Base-by-base conservation (phyloP, 1,139 yeast genomes). In the Yamadazyma conglobata region DNA sequence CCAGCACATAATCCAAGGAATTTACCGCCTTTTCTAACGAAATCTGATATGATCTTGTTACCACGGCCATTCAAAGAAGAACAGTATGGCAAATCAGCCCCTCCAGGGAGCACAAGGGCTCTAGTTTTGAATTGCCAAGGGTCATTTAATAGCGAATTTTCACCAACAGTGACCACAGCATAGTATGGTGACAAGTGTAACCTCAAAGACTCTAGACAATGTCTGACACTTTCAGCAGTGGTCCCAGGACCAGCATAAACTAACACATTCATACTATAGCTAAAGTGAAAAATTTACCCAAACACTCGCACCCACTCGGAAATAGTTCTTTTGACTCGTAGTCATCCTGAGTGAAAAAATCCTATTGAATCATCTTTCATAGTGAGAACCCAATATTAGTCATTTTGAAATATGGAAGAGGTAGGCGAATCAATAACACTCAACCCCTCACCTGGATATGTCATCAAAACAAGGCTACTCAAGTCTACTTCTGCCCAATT, bases 1-100 rank as follows among this genome's bases (percentile, higher is more conserved):
- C 99, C 99, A n/a, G 98, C 95, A 58, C 98, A 91, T 42, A 91
- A 74, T 0, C 98, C 98, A 20, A 91, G 54, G 48, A 65, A 87
- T 33, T 67, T 63, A 1, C 98, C 99, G 13, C 98, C 98, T 32
- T 66, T 64, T 20, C 76, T 64, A 3, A 91, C 88, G 54, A 67
- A 89, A 29, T 75, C 75, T 18, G 61, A 55, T 35, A 91, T 85
- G 23, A 60, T 59, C 3, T 56, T 48, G 46, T 79, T 85, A 0
- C 88, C 89, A 6, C 55, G 59, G 1, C 96, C 95, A 44, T 83
- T 77, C 34, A 89, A 65, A 1, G 68, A 65, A 25, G 69, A 63
- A 50, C 96, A 85, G 50, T 74, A 82, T 0, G 96, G 96, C 31
- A 88, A 59, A 54, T 91, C 98, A 1, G 97, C 96, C 3, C 98